These are phyloP conservation scores for Sanguinoderma infundibulare DNA, from an alignment of 1,284 basidiomycete genomes.

Conservation along the genomic window DNA sequence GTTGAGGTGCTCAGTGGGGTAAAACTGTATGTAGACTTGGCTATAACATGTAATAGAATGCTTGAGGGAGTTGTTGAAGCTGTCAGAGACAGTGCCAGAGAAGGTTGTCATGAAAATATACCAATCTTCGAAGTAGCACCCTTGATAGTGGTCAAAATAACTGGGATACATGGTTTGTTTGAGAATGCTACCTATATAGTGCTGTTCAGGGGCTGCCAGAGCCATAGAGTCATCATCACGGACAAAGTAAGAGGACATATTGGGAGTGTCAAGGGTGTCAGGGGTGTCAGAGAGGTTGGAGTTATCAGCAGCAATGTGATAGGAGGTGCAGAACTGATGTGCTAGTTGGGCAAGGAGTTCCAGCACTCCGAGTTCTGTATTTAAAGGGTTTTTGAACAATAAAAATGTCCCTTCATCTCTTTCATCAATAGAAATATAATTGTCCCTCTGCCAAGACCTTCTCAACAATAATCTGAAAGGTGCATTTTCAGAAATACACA, in stretches of 20 bases:
- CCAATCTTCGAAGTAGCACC: not conserved
- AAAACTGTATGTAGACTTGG: not conserved
- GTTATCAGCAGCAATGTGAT: too few species aligned
- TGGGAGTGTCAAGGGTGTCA: too few species aligned
- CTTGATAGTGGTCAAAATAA: not conserved
- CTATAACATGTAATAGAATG: not conserved
- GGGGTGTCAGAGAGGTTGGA: too few species aligned
- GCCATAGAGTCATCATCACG: not conserved
- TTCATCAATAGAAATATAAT: not conserved
- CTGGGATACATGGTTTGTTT: not conserved
- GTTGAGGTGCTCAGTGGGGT: not conserved
- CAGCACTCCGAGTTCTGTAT: not conserved
- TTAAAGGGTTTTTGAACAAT: not conserved
- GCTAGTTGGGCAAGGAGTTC: not conserved
- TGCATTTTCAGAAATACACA: not conserved
- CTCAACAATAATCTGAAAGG: not conserved
- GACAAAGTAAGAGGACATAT: not conserved
- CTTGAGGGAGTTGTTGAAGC: not conserved
- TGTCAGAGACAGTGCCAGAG: not conserved
- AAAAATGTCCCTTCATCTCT: not conserved
- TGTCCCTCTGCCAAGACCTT: not conserved
- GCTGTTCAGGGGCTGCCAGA: not conserved
- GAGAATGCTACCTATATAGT: not conserved
- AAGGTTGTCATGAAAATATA: not conserved
- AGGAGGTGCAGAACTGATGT: too few species aligned